Base-by-base conservation (phyloP, 352 stramenopile species). In the Pythium grandisporangium region DNA sequence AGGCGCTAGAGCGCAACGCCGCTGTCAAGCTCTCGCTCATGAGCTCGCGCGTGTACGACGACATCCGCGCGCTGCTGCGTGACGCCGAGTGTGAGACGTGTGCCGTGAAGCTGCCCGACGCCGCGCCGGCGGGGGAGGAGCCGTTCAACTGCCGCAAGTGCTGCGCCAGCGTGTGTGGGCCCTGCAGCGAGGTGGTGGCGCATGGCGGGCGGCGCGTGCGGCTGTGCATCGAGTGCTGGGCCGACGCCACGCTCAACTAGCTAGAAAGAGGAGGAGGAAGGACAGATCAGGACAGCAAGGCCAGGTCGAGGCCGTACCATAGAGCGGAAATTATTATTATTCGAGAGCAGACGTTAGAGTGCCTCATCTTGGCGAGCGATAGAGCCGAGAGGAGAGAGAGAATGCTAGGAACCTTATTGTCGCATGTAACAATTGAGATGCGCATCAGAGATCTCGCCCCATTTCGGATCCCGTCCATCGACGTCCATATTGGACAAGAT, bases 161-260 rank as follows among this genome's bases (percentile, higher is more conserved):
- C 51, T 50, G 39, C 29, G 35, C 42, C 2, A 46, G 26, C 7
- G 44, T 54, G 11, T 59, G 51, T 25, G 39, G 27, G 4, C 16
- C 2, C 12, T 54, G 45, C 45, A 54, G 45, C 24, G 16, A 37
- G 25, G 32, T 37, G 21, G 53, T 39, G 51, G 25, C 21, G 5
- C 39, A 40, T 7, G 45, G 51, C 33, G 32, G 22, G 3, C 53
- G 43, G 23, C 44, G 39, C 6, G 42, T 54, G 21, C 44, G 51
- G 39, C 51, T 59, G 6, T 59, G 51, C 30, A 44, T 51, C 6
- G 32, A 59, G 22, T 59, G 51, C 45, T 59, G 51, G 51, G 45
- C 39, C 17, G 45, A 54, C 19, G 26, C 41, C 6, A 47, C 45
- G 26, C 37, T 54, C 22, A 34, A 58, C 16, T 50, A 45, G 13